Evolutionary conservation across 352 stramenopile species (phyloP).

Genomic region (Globisporangium barbulae): DNA sequence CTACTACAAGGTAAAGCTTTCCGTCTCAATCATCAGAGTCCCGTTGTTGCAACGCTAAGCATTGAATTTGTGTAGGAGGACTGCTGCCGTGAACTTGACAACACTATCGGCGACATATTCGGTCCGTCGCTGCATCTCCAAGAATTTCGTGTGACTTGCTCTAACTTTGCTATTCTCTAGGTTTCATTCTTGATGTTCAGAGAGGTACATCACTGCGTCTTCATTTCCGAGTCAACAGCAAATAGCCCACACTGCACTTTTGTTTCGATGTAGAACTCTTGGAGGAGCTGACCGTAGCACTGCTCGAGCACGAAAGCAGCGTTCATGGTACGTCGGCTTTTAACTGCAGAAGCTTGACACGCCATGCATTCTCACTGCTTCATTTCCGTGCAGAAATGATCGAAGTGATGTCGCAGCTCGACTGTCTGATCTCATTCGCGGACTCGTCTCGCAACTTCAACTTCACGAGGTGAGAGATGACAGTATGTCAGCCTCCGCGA

Average conservation of each 20-base stretch:
- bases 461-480: slow-evolving; percentile 45
- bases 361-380: slow-evolving; percentile 4
- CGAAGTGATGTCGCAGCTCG: slow-evolving; percentile 56
- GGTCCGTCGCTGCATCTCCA: slow-evolving; percentile 25
- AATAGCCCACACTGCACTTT: not conserved
- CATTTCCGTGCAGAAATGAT: slow-evolving; percentile 53
- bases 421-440: slow-evolving; percentile 72
- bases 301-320: slow-evolving; percentile 67
- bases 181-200: slow-evolving; percentile 80
- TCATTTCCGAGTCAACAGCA: not conserved
- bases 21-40: not conserved
- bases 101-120: slow-evolving; percentile 80
- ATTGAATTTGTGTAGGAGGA: slow-evolving; percentile 36
- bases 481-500: not conserved
- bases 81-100: slow-evolving; percentile 78
- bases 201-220: slow-evolving; percentile 34
- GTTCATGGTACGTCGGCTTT: slow-evolving; percentile 44
- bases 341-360: not conserved
- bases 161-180: slow-evolving; percentile 22
- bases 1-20: slow-evolving; percentile 73
- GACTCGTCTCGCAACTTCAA: slow-evolving; percentile 68
- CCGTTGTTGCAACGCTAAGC: not conserved
- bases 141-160: slow-evolving; percentile 14
- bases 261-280: slow-evolving; percentile 43
- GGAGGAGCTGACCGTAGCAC: slow-evolving; percentile 66